Conservation (phyloP, 306 rosid species). For the Mucuna pruriens region DNA sequence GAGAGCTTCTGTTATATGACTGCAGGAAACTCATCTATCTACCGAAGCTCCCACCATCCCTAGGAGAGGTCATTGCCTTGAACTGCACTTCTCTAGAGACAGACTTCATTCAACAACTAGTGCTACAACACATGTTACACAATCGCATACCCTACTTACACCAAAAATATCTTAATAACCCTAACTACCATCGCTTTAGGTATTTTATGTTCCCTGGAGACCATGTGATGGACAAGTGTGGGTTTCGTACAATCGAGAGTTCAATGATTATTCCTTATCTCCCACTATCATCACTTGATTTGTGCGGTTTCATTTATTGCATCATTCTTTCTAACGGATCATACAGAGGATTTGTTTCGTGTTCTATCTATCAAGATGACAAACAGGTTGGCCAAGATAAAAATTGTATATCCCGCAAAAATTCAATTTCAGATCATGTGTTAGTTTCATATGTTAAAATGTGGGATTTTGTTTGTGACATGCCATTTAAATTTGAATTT, state of each 20-base stretch:
- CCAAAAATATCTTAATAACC: too few species aligned
- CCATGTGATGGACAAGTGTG: background rate
- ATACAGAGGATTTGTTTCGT: too few species aligned
- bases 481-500: slow-evolving; percentile 3
- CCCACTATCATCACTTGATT: background rate
- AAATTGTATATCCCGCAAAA: too few species aligned
- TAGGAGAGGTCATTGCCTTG: background rate
- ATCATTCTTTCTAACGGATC: background rate
- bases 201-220: background rate
- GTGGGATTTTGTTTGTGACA: background rate
- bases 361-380: background rate
- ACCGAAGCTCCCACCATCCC: background rate
- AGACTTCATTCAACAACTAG: background rate
- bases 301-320: background rate
- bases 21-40: background rate
- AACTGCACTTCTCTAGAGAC: background rate
- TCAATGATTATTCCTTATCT: slow-evolving; percentile 19
- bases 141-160: background rate
- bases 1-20: too few species aligned
- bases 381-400: too few species aligned
- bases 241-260: background rate
- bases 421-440: background rate
- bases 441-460: background rate
- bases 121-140: background rate
- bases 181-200: too few species aligned